Evolutionary conservation across 1,284 basidiomycete genomes (phyloP), one percentile per base, ranked within the genome.

Genomic region (Puccinia polysora): DNA sequence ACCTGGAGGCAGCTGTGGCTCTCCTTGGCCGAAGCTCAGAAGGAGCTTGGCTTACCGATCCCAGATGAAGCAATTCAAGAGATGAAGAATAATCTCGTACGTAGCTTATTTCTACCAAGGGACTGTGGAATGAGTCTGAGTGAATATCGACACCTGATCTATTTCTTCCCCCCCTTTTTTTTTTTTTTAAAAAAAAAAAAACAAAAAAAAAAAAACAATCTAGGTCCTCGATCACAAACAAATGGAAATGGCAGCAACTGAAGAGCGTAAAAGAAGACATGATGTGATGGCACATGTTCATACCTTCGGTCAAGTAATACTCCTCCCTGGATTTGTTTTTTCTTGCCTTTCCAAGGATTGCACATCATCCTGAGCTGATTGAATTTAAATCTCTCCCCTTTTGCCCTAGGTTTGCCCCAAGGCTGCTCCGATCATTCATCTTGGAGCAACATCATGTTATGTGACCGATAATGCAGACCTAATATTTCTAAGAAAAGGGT

Each of bases 281-380:
- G 79, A 80, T 74, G 79, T 80, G 49, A 80, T 80, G 79, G 79
- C 79, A 18, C 79, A 80, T 73, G 79, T 80, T 10, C 79, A 80
- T 73, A 76, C 76, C 23, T 80, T 78, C 73, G 79, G 79, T 56
- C 28, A 69, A 6, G 69, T 64, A 34, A 43, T 38, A 1, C 28
- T 3, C 32, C 28, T 36, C 14, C 15, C 20, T 55, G 8, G 23
- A n/a, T 45, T 10, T 6, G 12, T 49, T 10, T 45, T 15, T 14
- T 50, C 5, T 69, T 53, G 25, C 30, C 49, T 20, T 25, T 4
- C n/a, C 28, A 34, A 20, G n/a, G 5, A 2, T 7, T 55, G 34
- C 28, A n/a, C 25, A 25, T 20, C n/a, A 36, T 8, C 36, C 28
- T 47, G 25, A 45, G 38, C 20, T 50, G 49, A 34, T 7, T 25